These are phyloP conservation scores for Stereum hirsutum DNA, from an alignment of 1,284 basidiomycete genomes.

Conservation along the genomic window DNA sequence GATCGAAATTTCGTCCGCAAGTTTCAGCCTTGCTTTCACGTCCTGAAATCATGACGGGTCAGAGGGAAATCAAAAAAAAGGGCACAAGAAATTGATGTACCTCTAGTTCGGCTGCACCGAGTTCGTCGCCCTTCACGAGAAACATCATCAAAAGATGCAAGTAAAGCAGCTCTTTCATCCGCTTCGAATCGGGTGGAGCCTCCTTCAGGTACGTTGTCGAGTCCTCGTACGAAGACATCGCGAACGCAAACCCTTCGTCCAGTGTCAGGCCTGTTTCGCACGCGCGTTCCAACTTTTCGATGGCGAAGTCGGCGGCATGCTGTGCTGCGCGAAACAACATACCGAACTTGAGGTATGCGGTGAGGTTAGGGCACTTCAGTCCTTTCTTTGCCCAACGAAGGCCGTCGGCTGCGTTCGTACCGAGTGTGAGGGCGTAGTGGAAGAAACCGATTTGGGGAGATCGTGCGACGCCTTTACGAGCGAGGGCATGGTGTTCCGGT, in stretches of 20 bases:
- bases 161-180: constrained; percentile 24
- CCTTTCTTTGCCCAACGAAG: constrained; percentile 42
- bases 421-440: constrained; percentile 44
- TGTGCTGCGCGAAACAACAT: constrained; percentile 50
- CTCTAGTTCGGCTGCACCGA: constrained; percentile 39
- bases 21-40: constrained; percentile 31
- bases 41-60: no score
- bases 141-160: constrained; percentile 5
- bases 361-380: constrained; percentile 36
- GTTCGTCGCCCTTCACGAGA: constrained; percentile 32
- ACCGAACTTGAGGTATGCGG: constrained; percentile 39
- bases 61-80: not conserved
- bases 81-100: constrained; percentile 33
- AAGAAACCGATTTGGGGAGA: constrained; percentile 48
- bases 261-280: constrained; percentile 33
- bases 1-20: constrained; percentile 37
- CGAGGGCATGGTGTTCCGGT: constrained; percentile 32
- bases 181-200: constrained; percentile 50
- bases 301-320: constrained; percentile 45
- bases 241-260: constrained; percentile 49
- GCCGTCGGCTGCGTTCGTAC: constrained; percentile 25
- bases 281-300: constrained; percentile 35
- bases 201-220: constrained; percentile 41
- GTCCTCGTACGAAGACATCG: constrained; percentile 47
- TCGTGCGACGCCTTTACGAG: constrained; percentile 34